phyloP scores from a whole-genome alignment of 306 rosid genomes.

The Prinsepia uniflora region DNA sequence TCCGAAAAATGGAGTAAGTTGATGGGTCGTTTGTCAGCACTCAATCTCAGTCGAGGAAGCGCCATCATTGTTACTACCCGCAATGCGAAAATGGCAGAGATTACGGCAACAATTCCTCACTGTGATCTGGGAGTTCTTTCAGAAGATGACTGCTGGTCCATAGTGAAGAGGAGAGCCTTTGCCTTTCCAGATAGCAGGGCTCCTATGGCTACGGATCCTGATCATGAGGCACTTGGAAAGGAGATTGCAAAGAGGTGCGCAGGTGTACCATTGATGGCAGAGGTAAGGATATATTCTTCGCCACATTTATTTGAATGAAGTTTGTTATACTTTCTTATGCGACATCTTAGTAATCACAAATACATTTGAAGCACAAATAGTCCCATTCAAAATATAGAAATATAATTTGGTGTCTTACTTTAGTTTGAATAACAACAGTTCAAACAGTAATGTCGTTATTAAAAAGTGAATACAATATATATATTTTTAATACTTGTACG shows the following conservation, averaged over 20 bases:
- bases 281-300: neutral
- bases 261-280: neutral
- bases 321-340: no score
- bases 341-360: no score
- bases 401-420: no score
- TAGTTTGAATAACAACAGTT: no score
- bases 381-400: no score
- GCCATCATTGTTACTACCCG: slow-evolving; percentile 9
- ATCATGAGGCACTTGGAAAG: neutral
- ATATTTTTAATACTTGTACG: no score
- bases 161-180: neutral
- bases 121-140: neutral
- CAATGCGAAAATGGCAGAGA: neutral
- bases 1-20: slow-evolving; percentile 3
- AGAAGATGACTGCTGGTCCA: neutral
- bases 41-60: neutral
- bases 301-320: no score
- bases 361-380: no score
- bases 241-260: neutral
- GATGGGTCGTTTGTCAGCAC: slow-evolving; percentile 3
- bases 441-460: no score
- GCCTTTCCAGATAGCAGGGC: neutral
- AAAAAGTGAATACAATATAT: no score
- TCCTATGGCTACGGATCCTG: neutral
- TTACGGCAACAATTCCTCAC: neutral